Base-by-base conservation (phyloP, 2,329 filamentous ascomycete genomes). In the Microsporum audouinii region DNA sequence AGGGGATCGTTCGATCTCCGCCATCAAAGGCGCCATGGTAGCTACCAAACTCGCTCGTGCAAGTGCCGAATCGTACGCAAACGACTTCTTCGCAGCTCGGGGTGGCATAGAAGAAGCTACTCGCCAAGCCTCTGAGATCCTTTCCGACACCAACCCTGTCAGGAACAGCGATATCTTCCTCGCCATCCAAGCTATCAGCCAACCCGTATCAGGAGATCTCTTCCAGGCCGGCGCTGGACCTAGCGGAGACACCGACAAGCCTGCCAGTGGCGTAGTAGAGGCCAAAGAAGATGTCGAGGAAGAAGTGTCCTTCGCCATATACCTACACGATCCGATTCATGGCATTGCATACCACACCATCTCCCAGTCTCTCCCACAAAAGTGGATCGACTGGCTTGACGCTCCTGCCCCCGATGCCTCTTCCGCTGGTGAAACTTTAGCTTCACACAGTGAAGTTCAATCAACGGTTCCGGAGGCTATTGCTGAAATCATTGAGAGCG, bases 141-240 rank as follows among this genome's bases (percentile, higher is more conserved):
- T 95, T 45, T 90, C 84, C 74, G 89, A 95, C 72, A 83, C 81
- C 47, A 97, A 96, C 72, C 92, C 94, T 0, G 90, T 95, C 10
- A 84, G 94, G 61, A 95, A 88, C 70, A 95, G 89, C 62, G 90
- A 99, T 72, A 88, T 99, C 65, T 99, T 99, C 81, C 80, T 99
- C 36, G 85, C 91, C n/a, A 86, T 99, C 38, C 94, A 99, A 76
- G 90, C 94, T 7, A 84, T 97, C 68, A 81, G 79, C 58, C 82
- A 88, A 65, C 80, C 84, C 6, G 77, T 77, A 0, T 84, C 88
- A 63, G 77, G 80, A 61, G 82, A 84, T 0, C 78, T 95, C 1
- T 96, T 96, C 71, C 76, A 75, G 77, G 84, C 66, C 75, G 38
- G 55, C 0, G 38, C 55, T 10, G 83, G 70, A 73, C 80, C 67